Evolutionary conservation across 257 asterid species (phyloP), one percentile per base, ranked within the genome.

Genomic region (Capsicum baccatum): DNA sequence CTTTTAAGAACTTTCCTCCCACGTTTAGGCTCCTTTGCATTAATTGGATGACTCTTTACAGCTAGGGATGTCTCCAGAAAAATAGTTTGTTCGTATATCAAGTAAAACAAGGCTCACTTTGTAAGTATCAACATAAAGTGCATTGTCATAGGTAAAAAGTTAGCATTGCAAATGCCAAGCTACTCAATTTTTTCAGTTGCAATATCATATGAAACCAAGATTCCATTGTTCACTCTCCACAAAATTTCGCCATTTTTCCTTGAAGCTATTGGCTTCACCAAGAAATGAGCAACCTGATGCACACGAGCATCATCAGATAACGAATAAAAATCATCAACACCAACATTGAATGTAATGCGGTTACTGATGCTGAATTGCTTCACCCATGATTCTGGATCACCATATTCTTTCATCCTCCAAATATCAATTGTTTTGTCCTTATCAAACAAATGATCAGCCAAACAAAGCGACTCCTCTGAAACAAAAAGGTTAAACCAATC

Each of bases 401-500:
- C 68, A 79, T 17, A 37, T 54, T 54, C 50, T 37, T 79, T 79
- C 70, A 57, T 79, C 83, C 19, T 54, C 83, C 83, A 79, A 37
- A 79, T 5, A 79, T 79, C 69, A 79, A 79, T 54, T 35, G 68
- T 57, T 76, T 13, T 8, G 7, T 19, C 59, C 14, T 19, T 9
- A 10, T 12, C 39, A 76, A 1, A 19, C 55, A 44, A 16, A 70
- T 14, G 14, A 21, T 19, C 35, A 76, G 47, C 47, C 19, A 50
- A 52, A 37, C 50, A 17, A 19, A 55, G 52, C 14, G 60, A 79
- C 16, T 35, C 67, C 48, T 79, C 55, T 16, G 16, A 42, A 4
- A 70, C 35, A 70, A 70, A 70, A 39, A 42, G 56, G 15, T 6
- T 2, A 47, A 12, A 66, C 71, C n/a, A 64, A 64, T 64, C 16